Evolutionary conservation across 2,329 filamentous ascomycete species (phyloP), one percentile per base, ranked within the genome.

Genomic region (Colletotrichum karsti): DNA sequence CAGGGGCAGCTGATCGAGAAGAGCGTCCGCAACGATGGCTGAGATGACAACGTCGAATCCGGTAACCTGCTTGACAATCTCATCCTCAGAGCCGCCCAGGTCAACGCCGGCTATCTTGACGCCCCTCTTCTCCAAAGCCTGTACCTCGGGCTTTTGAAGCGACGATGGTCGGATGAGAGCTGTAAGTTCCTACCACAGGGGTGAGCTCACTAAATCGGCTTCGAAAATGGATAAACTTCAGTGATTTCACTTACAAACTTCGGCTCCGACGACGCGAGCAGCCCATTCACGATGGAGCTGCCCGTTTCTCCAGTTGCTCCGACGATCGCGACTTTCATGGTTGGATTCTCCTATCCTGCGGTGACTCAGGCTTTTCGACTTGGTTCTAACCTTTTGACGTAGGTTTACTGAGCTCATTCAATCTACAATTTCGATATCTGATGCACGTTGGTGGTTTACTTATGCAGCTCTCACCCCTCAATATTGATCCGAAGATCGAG

Each of bases 101-200:
- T 88, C 84, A 20, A 76, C 77, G 13, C 78, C 70, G 20, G 81
- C 78, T 57, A 87, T 74, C 18, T 80, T 74, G 20, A 87, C 74
- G 3, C 85, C 84, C 7, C 76, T 78, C 3, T 78, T 74, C 69
- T 77, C 71, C 20, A 89, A 76, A 0, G 73, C 74, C 3, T 75
- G 59, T 39, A 82, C 79, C 15, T 79, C 78, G 3, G 83, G 80
- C 59, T 86, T 88, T 22, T 80, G 71, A n/a, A 82, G 70, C 1
- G 85, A 88, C 4, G 77, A 72, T 8, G 81, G 79, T 18, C 86
- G 82, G 7, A 82, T 77, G 12, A 88, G 77, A 20, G 81, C 81
- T n/a, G 79, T 79, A 6, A 88, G 78, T 13, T 86, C 79, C 86
- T 86, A 62, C 10, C 3, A 4, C 12, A 30, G 10, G 20, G 5